phyloP scores from a whole-genome alignment of 2,329 filamentous ascomycete genomes.

The Xylogone sp. region DNA sequence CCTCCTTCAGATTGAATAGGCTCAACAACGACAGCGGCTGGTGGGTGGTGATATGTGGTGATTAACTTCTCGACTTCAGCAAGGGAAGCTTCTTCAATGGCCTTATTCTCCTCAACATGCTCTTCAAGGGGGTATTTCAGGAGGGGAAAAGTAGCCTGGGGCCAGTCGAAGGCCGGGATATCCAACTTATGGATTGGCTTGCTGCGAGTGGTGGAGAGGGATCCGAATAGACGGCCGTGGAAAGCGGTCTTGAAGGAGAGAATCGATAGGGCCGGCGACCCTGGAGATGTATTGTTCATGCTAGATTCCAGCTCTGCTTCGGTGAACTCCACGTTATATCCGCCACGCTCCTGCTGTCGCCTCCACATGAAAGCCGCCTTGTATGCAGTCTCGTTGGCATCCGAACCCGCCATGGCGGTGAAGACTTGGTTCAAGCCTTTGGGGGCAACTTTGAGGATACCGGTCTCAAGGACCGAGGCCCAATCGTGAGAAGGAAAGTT shows the following conservation, averaged over 20 bases:
- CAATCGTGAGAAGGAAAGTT: constrained; percentile 79
- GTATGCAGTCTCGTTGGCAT: constrained; percentile 82
- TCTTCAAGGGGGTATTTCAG: constrained; percentile 75
- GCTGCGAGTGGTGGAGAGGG: constrained; percentile 72
- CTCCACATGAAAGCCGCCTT: constrained; percentile 85
- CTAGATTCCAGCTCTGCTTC: constrained; percentile 62
- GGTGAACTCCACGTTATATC: constrained; percentile 63
- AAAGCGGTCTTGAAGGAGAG: constrained; percentile 75
- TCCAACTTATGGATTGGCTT: constrained; percentile 85
- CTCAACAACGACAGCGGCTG: constrained; percentile 72
- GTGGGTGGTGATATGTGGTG: constrained; percentile 61
- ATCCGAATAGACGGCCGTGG: constrained; percentile 78
- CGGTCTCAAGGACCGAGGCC: constrained; percentile 66
- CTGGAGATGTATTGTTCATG: constrained; percentile 71
- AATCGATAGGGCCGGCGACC: constrained; percentile 71
- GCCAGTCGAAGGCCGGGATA: constrained; percentile 86
- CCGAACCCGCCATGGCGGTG: constrained; percentile 74
- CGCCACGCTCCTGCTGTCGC: constrained; percentile 66
- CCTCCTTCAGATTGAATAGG: constrained; percentile 81
- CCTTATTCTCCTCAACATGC: constrained; percentile 63
- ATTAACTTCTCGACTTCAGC: constrained; percentile 70
- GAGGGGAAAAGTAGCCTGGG: constrained; percentile 74
- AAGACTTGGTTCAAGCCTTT: constrained; percentile 76
- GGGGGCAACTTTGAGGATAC: constrained; percentile 69
- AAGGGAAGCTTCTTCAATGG: constrained; percentile 69